Evolutionary conservation across 2,329 filamentous ascomycete genomes (phyloP), one percentile per base, ranked within the genome.

Genomic region (Coniella lustricola): DNA sequence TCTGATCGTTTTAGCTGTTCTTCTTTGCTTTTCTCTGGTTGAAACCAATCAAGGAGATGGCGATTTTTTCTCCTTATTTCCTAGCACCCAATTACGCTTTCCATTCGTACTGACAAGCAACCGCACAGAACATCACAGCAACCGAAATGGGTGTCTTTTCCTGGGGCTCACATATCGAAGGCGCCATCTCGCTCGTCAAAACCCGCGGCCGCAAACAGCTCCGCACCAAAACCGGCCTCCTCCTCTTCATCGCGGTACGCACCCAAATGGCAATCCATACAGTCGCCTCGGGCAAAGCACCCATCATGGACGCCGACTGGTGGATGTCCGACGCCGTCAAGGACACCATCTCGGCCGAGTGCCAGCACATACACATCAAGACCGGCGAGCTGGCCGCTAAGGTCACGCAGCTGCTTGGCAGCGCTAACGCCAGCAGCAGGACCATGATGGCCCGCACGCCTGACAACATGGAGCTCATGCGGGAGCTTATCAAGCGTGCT

Each of bases 151-250:
- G 72, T 31, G 73, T 75, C 59, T 65, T 74, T 48, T 77, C 78
- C 2, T 84, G 80, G 80, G 77, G 77, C 3, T 79, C 78, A 9
- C 80, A 84, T 56, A 73, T 78, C n/a, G 76, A 82, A 51, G 80
- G 79, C 3, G 80, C 80, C n/a, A 74, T 82, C 29, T 74, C 79
- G 54, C 66, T 83, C 1, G 76, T 80, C 46, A 78, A 76, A 59
- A 70, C 74, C 9, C 72, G 80, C 39, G 77, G 79, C 4, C 73
- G 70, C 55, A 72, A 75, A 53, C 77, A 81, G 56, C 59, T 80
- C 9, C 65, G 67, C 36, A 79, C 75, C 13, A 74, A 72, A 59
- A 65, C 69, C 2, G 80, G 79, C 0, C 60, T 75, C 29, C 67
- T 72, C 48, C 67, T 84, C 13, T 83, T 83, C 57, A 69, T 78